phyloP scores from a whole-genome alignment of 768 basidiomycete species.

The Suillus occidentalis region DNA sequence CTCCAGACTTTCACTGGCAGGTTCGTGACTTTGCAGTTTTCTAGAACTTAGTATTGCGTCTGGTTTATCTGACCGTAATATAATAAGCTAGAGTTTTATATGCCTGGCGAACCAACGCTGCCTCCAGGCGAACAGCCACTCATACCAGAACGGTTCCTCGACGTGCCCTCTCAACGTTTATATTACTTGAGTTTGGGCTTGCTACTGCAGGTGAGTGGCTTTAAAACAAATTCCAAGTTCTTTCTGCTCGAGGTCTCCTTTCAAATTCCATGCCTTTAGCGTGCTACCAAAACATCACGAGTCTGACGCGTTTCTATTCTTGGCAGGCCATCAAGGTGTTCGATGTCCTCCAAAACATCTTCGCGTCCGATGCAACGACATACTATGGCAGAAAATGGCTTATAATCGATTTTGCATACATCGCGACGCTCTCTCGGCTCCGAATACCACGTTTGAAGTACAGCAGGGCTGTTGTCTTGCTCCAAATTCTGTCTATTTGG shows the following conservation, averaged over 20 bases:
- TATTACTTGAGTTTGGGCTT: conserved; percentile 76
- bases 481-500: conserved; percentile 63
- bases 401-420: conserved; percentile 64
- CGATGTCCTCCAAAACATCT: conserved; percentile 60
- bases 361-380: conserved; percentile 44
- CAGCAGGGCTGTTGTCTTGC: conserved; percentile 56
- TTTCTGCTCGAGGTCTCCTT: background rate
- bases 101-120: conserved; percentile 12
- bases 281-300: background rate
- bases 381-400: conserved; percentile 67
- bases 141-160: conserved; percentile 72
- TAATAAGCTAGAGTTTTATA: background rate
- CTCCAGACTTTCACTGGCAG: background rate
- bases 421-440: conserved; percentile 54
- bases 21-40: conserved; percentile 2
- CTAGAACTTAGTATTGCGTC: background rate
- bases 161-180: conserved; percentile 76
- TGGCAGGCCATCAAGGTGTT: conserved; percentile 71
- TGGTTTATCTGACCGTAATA: background rate
- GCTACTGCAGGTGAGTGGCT: conserved; percentile 64
- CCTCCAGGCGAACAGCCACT: conserved; percentile 41
- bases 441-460: conserved; percentile 77
- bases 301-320: background rate
- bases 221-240: background rate
- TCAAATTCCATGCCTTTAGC: background rate